Base-by-base conservation (phyloP, 768 basidiomycete genomes). In the Mycena sanguinolenta region DNA sequence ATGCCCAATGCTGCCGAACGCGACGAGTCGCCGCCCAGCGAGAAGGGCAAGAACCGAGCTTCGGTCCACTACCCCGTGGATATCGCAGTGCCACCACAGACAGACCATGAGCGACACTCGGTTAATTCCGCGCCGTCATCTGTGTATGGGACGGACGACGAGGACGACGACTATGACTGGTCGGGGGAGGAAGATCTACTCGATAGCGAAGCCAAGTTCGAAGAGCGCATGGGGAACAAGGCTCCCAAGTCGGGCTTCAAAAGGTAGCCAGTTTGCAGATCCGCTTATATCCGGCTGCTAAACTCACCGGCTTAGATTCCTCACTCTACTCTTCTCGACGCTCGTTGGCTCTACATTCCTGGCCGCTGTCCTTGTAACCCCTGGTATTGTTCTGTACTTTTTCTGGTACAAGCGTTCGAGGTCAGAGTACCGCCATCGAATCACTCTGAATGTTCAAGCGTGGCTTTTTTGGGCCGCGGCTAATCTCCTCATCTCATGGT, bases 401-500 rank as follows among this genome's bases (percentile, higher is more conserved):
- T 87, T 87, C 77, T 95, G 90, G 90, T 92, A 91, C 75, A 85
- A 88, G 53, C 87, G 86, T 0, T 77, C 92, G 63, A 87, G 85
- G 9, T 87, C 86, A 21, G 82, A 84, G 10, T 81, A 89, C 71
- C 86, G 92, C 19, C 84, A 82, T 32, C 92, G 86, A 70, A 85
- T 93, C 70, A 86, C 86, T 63, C 86, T 90, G 70, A 94, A 91
- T 77, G 78, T 92, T 53, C 84, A 91, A 77, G 91, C 92, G 4
- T 95, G 93, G 93, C 82, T 94, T 3, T 93, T 92, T 79, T 95
- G 93, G 92, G 89, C 88, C 9, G 94, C 93, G 6, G 87, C 91
- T 44, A 94, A 95, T 77, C 82, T 94, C 60, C 82, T 92, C 67
- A 85, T 94, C 60, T 94, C 93, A 3, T 95, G 93, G 93, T 91